Evolutionary conservation across 768 basidiomycete genomes (phyloP).

Genomic region (Pleurotus platypus): DNA sequence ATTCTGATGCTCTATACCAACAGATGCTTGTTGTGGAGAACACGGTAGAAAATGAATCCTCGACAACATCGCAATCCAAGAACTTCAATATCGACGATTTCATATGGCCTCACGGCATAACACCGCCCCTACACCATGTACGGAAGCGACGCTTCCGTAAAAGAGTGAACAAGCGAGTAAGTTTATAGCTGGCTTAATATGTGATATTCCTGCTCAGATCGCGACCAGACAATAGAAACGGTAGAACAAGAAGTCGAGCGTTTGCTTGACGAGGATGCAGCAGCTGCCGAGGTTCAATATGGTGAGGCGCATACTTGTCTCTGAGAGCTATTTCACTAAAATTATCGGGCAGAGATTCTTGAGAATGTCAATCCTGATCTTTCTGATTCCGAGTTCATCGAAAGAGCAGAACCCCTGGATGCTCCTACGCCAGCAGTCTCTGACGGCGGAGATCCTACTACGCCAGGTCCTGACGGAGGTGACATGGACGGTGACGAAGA

Average conservation of each 20-base stretch:
- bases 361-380: constrained; percentile 90
- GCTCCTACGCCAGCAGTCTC: constrained; percentile 72
- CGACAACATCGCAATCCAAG: constrained; percentile 47
- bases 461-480: constrained; percentile 52
- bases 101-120: constrained; percentile 95
- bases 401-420: constrained; percentile 61
- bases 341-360: constrained; percentile 57
- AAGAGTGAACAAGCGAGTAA: constrained; percentile 76
- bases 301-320: constrained; percentile 37
- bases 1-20: neutral
- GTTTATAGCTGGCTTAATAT: constrained; percentile 16
- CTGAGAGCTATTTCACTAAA: no score
- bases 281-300: constrained; percentile 74
- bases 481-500: constrained; percentile 58
- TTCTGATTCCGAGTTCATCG: constrained; percentile 85
- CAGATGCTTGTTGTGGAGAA: constrained; percentile 93
- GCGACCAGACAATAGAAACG: constrained; percentile 80
- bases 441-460: constrained; percentile 61
- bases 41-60: constrained; percentile 67
- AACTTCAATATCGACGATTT: constrained; percentile 91
- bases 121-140: constrained; percentile 87
- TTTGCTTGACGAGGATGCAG: constrained; percentile 73
- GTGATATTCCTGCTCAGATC: neutral
- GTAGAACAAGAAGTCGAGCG: constrained; percentile 93
- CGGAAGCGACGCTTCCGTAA: constrained; percentile 92